Base-by-base conservation (phyloP, 108 stramenopile species). In the Skeletonema menzelii region DNA sequence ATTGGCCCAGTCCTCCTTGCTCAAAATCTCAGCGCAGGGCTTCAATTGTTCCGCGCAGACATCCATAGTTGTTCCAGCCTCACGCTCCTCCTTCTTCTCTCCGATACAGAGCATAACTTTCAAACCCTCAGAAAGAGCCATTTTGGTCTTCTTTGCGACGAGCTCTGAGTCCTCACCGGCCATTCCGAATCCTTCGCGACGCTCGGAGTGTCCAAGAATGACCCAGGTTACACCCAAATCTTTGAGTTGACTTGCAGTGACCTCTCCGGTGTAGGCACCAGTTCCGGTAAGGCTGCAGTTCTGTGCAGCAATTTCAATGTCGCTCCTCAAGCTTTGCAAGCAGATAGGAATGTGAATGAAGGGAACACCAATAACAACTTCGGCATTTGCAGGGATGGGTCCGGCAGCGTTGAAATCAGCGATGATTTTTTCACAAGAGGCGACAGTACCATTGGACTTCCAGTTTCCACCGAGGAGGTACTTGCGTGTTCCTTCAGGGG, bases 181-280 rank as follows among this genome's bases (percentile, higher is more conserved):
- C 94, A 95, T 95, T 30, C 96, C 89, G 70, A 96, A 88, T 26
- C 91, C 95, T 77, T 94, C 91, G 42, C 99, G 93, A 55, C 99
- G 94, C 73, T 99, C 99, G 13, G 90, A 92, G 87, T 99, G 99
- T 34, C 99, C 99, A 27, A 98, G 76, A 65, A 99, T 97, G 37
- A 96, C 96, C 98, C 98, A 99, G 28, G 91, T 85, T 34, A 97
- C 84, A 13, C 99, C 99, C 74, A 97, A 78, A 72, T 98, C 98
- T 82, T 87, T 94, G 44, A 97, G 80, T 79, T 91, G 89, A 35
- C 71, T 70, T 2, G 96, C 97, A 55, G 87, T 81, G 65, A 96
- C 72, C 84, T 99, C 98, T 53, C 99, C 99, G 34, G 99, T 99
- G 85, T 83, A 97, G 15, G 99, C 99, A 37, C 99, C 99, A 8